Evolutionary conservation across 164 flowering plant species (phyloP), one percentile per base, ranked within the genome.

Genomic region (Akebia trifoliata): DNA sequence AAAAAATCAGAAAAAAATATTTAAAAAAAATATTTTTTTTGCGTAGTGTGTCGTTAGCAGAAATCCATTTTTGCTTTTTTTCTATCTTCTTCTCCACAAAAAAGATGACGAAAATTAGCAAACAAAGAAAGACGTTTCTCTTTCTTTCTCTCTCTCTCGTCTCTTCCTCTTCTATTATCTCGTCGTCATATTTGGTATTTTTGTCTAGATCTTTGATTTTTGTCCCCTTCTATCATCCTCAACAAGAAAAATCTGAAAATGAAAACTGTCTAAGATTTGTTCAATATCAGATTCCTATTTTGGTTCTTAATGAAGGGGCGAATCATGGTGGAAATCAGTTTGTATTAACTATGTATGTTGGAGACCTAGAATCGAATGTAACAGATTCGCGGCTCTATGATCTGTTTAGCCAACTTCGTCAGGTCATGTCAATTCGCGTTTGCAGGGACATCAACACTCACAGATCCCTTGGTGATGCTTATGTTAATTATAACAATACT

Each of bases 321-420:
- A 57, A 35, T 30, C 11, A 36, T 8, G 63, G 60, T 18, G 42
- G 48, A 22, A 65, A 34, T 35, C 80, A 73, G 72, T 72, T 68
- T 38, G 36, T 45, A 57, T 18, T 83, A 50, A 81, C 86, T 12
- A 72, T 90, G 59, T 90, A 84, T 45, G 88, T 90, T 0, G 97
- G 94, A 1, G 95, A 90, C 60, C 73, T 90, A 22, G 92, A 90
- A 48, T 0, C 55, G 4, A 83, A 66, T 53, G 92, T 86, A 3
- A 81, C 85, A 8, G 97, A 90, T 47, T 74, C 89, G 54, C 92
- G 87, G 78, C 77, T 90, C 29, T 90, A 74, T 40, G 90, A 90
- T 69, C 80, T 81, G 64, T 90, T 90, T 60, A 72, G 65, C 59
- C 88, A 75, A 72, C 66, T 77, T 6, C 90, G 84, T 4, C 84